Evolutionary conservation across 2,329 filamentous ascomycete species (phyloP), one percentile per base, ranked within the genome.

Genomic region (Penicillium fuscoglaucum): DNA sequence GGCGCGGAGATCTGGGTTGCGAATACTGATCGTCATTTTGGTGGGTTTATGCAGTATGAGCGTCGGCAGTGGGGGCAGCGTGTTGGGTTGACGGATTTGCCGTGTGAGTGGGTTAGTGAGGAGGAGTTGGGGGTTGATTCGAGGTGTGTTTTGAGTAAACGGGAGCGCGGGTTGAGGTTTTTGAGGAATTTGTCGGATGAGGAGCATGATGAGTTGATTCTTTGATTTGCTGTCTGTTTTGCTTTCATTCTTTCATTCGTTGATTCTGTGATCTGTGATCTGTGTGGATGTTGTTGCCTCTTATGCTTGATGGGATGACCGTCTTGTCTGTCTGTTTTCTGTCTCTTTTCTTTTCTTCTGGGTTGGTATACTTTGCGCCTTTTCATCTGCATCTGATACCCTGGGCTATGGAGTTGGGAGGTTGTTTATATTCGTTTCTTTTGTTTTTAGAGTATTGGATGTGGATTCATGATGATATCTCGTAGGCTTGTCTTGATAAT

Each of bases 1-100:
- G 77, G 78, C 6, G 63, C 69, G 12, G 64, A 66, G 8, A 73
- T 79, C 60, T 79, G 75, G 75, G 74, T 79, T 33, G 75, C 76
- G 6, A 79, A 79, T 56, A 72, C 76, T 15, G 78, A 79, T 61
- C 67, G 69, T 9, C 68, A 72, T 19, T 78, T 78, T 58, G 78
- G 78, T 29, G 78, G 78, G 1, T 74, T 79, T 40, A 78, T 79
- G 76, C 72, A 77, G 57, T 79, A 74, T 58, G 74, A 78, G 40
- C 70, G 75, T 0, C 62, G 66, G 3, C 70, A 76, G 59, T 78
- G 75, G 74, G 76, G 74, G 0, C 66, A 71, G 41, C 59, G 66
- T 12, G 73, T 70, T 58, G 74, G 72, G 0, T 50, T 72, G 40
- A 61, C 69, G 4, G 73, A 73, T 47, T 55, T 72, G 37, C 73